Percentiles rank a stretch among this genome's conserved stretches.
Conservation (phyloP, 345 rosid species). For the Arabidopsis suecica region DNA sequence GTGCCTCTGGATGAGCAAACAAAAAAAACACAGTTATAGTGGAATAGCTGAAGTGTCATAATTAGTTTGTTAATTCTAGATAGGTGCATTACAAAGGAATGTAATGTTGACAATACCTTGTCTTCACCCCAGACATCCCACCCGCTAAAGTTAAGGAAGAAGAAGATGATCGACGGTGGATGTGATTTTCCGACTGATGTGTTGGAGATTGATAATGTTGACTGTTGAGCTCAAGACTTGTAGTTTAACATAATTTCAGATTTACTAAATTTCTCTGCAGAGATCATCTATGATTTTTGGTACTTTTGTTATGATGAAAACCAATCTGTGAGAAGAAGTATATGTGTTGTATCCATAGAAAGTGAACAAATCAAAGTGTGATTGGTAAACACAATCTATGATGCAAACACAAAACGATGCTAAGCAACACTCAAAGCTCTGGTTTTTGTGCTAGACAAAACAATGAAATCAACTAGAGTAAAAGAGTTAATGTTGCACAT, state of each 20-base stretch:
- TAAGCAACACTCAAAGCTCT: too few species aligned
- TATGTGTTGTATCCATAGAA: background rate
- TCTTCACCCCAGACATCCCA: constrained; percentile 89
- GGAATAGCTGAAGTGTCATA: background rate
- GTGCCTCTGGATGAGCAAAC: constrained; percentile 52
- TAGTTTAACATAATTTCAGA: constrained; percentile 36
- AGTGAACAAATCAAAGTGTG: background rate
- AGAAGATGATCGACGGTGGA: constrained; percentile 24
- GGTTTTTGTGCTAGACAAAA: too few species aligned
- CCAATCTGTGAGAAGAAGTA: background rate
- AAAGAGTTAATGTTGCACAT: too few species aligned
- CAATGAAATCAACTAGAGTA: too few species aligned
- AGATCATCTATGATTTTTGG: background rate
- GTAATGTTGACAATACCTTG: constrained; percentile 55
- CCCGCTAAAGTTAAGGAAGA: constrained; percentile 67
- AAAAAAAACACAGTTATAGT: background rate
- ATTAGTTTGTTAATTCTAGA: constrained; percentile 8
- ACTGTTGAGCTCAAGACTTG: constrained; percentile 63
- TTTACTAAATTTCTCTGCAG: background rate
- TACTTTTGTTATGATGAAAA: too few species aligned
- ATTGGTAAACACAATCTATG: background rate
- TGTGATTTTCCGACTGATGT: constrained; percentile 69
- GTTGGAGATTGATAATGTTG: constrained; percentile 60
- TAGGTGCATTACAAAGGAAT: background rate
- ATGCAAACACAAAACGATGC: too few species aligned